Base-by-base conservation (phyloP, 2,329 filamentous ascomycete genomes). In the Microdochium bolleyi region DNA sequence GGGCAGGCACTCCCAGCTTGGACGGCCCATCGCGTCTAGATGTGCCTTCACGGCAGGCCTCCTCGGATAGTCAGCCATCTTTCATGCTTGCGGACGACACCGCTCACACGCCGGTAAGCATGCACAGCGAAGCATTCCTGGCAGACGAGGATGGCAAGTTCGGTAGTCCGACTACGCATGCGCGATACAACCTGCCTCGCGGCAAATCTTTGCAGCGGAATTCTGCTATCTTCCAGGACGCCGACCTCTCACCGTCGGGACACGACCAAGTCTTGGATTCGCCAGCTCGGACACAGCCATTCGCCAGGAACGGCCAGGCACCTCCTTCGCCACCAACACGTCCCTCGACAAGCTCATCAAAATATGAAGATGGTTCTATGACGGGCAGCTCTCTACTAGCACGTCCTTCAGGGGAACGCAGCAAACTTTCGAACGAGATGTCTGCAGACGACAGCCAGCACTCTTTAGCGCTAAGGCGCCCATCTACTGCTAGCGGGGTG, bases 131-230 rank as follows among this genome's bases (percentile, higher is more conserved):
- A 53, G 80, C 78, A 8, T 88, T 87, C 62, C 73, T 79, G 8
- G 82, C 85, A 30, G 62, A 67, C 46, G 80, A 80, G 7, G 69
- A 80, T 4, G 68, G 61, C 16, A 73, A 62, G 57, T 71, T 77
- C 1, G 80, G 83, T 2, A 78, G 87, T 0, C 89, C 91, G 0
- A 95, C 95, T 65, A 88, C 89, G 16, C 94, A 96, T 66, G 86
- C 90, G 8, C 95, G 88, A 55, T 96, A 91, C 63, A 75, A 82
- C 1, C 75, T 97, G 27, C 92, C 94, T 1, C 82, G 92, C 56
- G 92, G 92, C 14, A 89, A 94, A 65, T 78, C 80, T 32, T 70
- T 95, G 7, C 85, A 95, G 56, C 79, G 90, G 54, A 78, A 82
- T 38, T 85, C 85, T 1, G 67, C 78, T 13, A 73, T 83, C 13